Base-by-base conservation (phyloP, 306 rosid genomes). In the Medicago truncatula region DNA sequence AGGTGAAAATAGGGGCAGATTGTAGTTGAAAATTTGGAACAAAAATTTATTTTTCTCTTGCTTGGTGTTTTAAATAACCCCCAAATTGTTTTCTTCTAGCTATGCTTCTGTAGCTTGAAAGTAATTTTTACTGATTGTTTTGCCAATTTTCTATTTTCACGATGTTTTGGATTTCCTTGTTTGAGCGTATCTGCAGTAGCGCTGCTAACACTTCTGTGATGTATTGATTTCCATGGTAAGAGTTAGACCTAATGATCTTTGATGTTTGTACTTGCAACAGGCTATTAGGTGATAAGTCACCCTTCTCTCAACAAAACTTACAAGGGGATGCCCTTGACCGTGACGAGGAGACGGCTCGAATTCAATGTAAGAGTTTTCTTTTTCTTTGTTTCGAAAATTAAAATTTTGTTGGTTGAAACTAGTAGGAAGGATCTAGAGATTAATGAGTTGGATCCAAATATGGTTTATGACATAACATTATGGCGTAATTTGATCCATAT, bases 271-370 rank as follows among this genome's bases (percentile, higher is more conserved):
- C 40, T 38, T 43, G 1, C 78, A 82, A 44, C 83, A 90, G 97
- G 65, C 83, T 93, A 40, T 78, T 93, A 81, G 98, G 98, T 38
- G 98, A 90, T 65, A 93, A 89, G 77, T 90, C 97, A 56, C 97
- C 98, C 2, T 94, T 94, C 75, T 89, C 97, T 13, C 96, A 91
- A 38, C 96, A 88, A 76, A 91, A 85, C 81, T 76, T 87, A 54
- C 97, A 90, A 50, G 96, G 96, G 70, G 97, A 90, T 67, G 86
- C 85, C 62, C 79, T 88, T 82, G 96, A 84, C 76, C 92, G 94
- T 17, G 98, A 92, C 9, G 97, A 94, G 78, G 98, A 92, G 87
- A 91, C 98, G 9, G 89, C 91, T 52, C 89, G 90, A 73, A 94
- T 94, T 81, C 96, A 94, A 66, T 92, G 98, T 92, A 65, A 76